These are phyloP conservation scores for Amanita muscaria DNA, from an alignment of 768 basidiomycete genomes.

Conservation along the genomic window DNA sequence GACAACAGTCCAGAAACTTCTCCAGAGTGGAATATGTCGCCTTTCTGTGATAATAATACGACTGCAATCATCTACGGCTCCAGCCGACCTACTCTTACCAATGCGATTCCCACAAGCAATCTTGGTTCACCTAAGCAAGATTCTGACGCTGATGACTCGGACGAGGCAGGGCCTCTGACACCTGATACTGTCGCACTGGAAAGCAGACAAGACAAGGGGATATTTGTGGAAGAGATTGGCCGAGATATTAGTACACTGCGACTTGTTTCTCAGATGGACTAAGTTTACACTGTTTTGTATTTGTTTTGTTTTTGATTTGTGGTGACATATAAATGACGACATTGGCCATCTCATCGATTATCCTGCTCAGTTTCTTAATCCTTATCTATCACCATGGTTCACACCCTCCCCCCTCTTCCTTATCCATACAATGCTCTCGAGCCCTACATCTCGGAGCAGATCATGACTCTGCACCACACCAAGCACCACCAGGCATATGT, in stretches of 20 bases:
- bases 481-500: constrained; percentile 97
- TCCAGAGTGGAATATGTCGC: not conserved
- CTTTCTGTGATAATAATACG: not conserved
- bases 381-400: constrained; percentile 23
- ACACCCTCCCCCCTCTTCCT: constrained; percentile 64
- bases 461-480: constrained; percentile 91
- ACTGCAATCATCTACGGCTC: constrained; percentile 5
- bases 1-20: not conserved
- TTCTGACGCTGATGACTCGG: constrained; percentile 2
- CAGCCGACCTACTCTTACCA: constrained; percentile 1
- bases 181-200: constrained; percentile 15
- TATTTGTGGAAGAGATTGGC: not conserved
- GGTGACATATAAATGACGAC: constrained; percentile 6
- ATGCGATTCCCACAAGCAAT: constrained; percentile 3
- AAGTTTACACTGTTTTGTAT: constrained; percentile 1
- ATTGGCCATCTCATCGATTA: constrained; percentile 1
- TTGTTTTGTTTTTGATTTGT: constrained; percentile 6
- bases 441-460: constrained; percentile 86
- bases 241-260: not conserved
- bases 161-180: constrained; percentile 14
- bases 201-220: not conserved
- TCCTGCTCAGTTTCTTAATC: constrained; percentile 3
- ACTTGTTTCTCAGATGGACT: not conserved
- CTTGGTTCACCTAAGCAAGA: constrained; percentile 15
- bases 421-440: constrained; percentile 86